Percentiles rank a stretch among this genome's conserved stretches.
Evolutionary conservation across 1,139 yeast species (phyloP).

Genomic region (Lodderomyces orthopsilosis): DNA sequence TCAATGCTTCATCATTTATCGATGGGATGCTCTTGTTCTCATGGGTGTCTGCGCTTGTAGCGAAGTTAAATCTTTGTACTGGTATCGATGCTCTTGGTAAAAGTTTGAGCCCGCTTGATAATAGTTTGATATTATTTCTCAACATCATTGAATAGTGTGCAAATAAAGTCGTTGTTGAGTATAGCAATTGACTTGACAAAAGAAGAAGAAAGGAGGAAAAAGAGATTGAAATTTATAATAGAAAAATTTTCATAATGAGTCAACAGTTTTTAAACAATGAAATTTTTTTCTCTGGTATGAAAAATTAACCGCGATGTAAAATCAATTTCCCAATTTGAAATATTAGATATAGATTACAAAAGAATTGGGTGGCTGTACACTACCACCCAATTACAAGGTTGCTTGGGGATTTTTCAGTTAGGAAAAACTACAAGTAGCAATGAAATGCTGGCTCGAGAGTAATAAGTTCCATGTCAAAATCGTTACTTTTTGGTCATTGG

Average conservation of each 20-base stretch:
- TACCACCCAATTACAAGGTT: neutral
- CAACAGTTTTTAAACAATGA: neutral
- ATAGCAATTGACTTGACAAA: neutral
- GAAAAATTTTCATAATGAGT: slow-evolving; percentile 1
- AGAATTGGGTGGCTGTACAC: neutral
- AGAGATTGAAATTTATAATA: neutral
- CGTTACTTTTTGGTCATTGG: neutral
- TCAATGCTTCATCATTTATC: slow-evolving; percentile 9
- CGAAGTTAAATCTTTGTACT: neutral
- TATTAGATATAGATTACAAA: neutral
- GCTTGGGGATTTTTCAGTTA: no score
- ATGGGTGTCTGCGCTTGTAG: neutral
- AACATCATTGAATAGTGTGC: neutral
- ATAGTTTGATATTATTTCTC: neutral
- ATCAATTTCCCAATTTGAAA: neutral
- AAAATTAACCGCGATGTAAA: slow-evolving; percentile 6
- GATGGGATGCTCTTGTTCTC: neutral
- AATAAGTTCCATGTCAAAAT: neutral
- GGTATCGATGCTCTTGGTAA: neutral
- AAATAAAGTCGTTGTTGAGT: neutral
- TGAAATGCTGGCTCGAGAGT: neutral
- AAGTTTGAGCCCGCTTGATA: neutral
- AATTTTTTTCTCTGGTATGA: neutral
- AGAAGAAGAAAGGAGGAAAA: slow-evolving; percentile 1
- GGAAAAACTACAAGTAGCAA: no score